A percentile compares a stretch with the other conserved stretches of the same genome.
Conservation (phyloP, 2,329 filamentous ascomycete species). For the Colletotrichum graminicola region DNA sequence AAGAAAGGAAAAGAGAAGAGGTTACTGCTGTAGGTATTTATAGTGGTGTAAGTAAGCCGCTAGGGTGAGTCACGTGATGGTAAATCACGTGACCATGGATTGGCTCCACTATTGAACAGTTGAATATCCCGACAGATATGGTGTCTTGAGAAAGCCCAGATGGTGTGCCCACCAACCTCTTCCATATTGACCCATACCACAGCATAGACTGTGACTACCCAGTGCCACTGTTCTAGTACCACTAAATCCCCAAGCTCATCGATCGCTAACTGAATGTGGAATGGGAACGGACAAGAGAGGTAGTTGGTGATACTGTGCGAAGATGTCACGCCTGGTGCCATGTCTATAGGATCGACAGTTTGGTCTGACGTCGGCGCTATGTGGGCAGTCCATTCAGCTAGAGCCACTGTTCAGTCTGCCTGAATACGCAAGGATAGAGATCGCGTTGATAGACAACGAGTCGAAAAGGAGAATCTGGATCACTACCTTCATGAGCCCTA, state of each 20-base stretch:
- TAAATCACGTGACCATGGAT: no score
- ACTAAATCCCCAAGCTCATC: conserved; percentile 12
- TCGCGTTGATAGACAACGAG: conserved; percentile 47
- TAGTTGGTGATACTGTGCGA: not conserved
- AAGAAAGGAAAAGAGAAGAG: no score
- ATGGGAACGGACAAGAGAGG: not conserved
- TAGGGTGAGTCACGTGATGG: no score
- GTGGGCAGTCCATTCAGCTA: conserved; percentile 31
- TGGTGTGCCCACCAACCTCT: conserved; percentile 8
- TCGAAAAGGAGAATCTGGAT: conserved; percentile 46
- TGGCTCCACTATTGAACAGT: no score
- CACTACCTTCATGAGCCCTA: conserved; percentile 49
- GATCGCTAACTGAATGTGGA: conserved; percentile 11
- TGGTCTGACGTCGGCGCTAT: conserved; percentile 10
- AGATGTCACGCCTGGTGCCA: conserved; percentile 22
- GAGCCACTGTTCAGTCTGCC: conserved; percentile 49
- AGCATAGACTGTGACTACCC: not conserved
- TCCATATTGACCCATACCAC: not conserved
- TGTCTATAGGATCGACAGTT: conserved; percentile 12
- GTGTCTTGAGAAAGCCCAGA: conserved; percentile 17
- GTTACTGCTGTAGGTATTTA: no score
- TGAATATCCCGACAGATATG: no score
- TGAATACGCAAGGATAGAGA: conserved; percentile 48
- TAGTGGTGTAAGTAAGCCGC: no score
- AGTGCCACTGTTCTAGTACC: conserved; percentile 16